A percentile compares a stretch with the other conserved stretches of the same genome.
These are phyloP conservation scores for Allium fistulosum DNA, from an alignment of 106 monocot species.

Conservation along the genomic window DNA sequence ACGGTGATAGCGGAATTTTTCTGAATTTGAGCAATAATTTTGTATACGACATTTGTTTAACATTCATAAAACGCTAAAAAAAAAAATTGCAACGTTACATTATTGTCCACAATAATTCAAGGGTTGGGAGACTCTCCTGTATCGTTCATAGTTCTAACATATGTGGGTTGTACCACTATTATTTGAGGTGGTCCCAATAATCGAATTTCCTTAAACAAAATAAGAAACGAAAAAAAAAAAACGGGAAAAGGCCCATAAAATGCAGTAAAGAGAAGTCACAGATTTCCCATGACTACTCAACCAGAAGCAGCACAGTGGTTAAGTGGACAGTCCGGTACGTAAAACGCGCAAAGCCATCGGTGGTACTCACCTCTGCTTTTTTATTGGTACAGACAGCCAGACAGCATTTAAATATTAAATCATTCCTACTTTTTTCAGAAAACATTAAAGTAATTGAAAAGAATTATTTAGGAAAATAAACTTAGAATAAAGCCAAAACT, in stretches of 20 bases:
- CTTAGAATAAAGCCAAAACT: constrained; percentile 31
- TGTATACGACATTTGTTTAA: no score
- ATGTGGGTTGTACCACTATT: no score
- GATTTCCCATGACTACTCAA: constrained; percentile 2
- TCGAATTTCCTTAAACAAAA: neutral
- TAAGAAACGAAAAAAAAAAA: neutral
- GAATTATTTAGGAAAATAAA: neutral
- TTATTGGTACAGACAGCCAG: constrained; percentile 1
- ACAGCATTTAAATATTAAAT: neutral
- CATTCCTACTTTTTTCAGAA: neutral
- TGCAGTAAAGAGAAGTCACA: constrained; percentile 9
- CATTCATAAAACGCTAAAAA: no score
- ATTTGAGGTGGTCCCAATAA: no score
- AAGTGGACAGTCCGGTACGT: neutral
- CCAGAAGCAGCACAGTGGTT: neutral
- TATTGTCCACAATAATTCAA: no score
- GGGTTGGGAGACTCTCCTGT: no score
- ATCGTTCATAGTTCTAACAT: no score
- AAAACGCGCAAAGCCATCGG: constrained; percentile 6
- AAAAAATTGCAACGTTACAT: no score
- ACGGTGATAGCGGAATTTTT: no score
- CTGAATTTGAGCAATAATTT: no score
- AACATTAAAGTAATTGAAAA: constrained; percentile 11
- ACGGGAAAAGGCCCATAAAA: neutral
- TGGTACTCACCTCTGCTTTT: neutral